Evolutionary conservation across 805 yeast genomes (phyloP).

Genomic region (Priceomyces haplophilus): DNA sequence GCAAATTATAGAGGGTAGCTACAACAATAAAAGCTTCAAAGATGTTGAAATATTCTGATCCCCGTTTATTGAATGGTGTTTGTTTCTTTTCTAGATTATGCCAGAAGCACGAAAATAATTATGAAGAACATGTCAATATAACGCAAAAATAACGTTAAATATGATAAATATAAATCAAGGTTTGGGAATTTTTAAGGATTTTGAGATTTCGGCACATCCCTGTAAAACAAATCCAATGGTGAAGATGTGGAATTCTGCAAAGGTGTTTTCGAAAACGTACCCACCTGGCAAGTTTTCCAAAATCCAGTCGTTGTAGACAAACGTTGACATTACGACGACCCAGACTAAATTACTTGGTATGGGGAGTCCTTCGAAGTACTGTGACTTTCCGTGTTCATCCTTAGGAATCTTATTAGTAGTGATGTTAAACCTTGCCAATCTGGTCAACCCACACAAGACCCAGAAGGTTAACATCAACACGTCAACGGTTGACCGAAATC

Average conservation of each 20-base stretch:
- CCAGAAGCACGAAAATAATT: too few species aligned
- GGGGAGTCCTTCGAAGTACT: conserved; percentile 94
- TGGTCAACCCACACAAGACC: conserved; percentile 88
- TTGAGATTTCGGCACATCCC: conserved; percentile 90
- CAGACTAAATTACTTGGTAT: conserved; percentile 83
- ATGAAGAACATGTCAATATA: too few species aligned
- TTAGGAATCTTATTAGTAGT: conserved; percentile 92
- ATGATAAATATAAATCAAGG: conserved; percentile 44
- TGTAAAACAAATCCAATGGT: conserved; percentile 63
- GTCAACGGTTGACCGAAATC: conserved; percentile 82
- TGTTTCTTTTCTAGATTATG: too few species aligned
- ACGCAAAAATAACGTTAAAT: too few species aligned
- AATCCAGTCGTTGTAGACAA: conserved; percentile 53
- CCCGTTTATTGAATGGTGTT: too few species aligned
- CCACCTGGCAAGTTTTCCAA: conserved; percentile 66
- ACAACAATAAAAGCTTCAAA: conserved; percentile 20
- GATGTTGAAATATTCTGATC: conserved; percentile 11
- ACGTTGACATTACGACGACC: conserved; percentile 68
- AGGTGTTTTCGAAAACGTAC: conserved; percentile 47
- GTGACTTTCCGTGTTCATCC: conserved; percentile 80
- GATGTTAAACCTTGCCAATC: conserved; percentile 93
- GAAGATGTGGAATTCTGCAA: conserved; percentile 73
- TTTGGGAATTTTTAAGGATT: conserved; percentile 88
- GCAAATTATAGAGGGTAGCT: conserved; percentile 26
- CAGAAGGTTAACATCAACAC: conserved; percentile 73